Base-by-base conservation (phyloP, 805 yeast species). In the Metschnikowia hibisci region DNA sequence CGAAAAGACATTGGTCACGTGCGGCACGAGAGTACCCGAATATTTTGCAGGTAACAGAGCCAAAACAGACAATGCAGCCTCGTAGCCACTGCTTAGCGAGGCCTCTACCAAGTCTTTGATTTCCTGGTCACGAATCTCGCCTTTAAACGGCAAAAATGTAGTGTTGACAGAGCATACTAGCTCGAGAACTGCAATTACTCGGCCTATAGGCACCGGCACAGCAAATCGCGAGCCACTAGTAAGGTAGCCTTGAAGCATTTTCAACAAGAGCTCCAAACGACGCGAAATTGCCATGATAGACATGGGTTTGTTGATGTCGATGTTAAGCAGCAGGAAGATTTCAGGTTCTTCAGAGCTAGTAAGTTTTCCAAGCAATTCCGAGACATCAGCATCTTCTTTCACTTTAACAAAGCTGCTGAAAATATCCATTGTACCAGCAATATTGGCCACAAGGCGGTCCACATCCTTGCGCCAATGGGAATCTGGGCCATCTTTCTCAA, bases 151-250 rank as follows among this genome's bases (percentile, higher is more conserved):
- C 29, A 81, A 62, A 47, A 77, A 79, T 41, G 71, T 76, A 11
- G 74, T 62, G 50, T 81, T 79, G 45, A 87, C 61, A 13, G 81
- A 71, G 45, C 78, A 61, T 12, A 82, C 55, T 10, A 81, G 63
- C 53, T 84, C 88, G 16, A 72, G 66, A 38, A 82, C 46, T 7
- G 68, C 57, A 4, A 83, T 56, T 3, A 84, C 56, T 34, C 64
- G 54, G 1, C 91, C 90, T 11, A 87, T 49, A 3, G 95, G 93
- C 6, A 85, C 71, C 47, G 73, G 68, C 7, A 81, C 73, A 10
- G 80, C 67, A 52, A 68, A 73, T 32, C 76, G 78, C 1, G 88
- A 80, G 20, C 78, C 74, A 6, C 78, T 66, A 3, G 73, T 62
- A 62, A 44, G 58, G 50, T 48, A 84, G 41, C 43, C 82, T 44